phyloP scores from a whole-genome alignment of 495 filamentous ascomycete genomes.

The Podospora fimiseda region DNA sequence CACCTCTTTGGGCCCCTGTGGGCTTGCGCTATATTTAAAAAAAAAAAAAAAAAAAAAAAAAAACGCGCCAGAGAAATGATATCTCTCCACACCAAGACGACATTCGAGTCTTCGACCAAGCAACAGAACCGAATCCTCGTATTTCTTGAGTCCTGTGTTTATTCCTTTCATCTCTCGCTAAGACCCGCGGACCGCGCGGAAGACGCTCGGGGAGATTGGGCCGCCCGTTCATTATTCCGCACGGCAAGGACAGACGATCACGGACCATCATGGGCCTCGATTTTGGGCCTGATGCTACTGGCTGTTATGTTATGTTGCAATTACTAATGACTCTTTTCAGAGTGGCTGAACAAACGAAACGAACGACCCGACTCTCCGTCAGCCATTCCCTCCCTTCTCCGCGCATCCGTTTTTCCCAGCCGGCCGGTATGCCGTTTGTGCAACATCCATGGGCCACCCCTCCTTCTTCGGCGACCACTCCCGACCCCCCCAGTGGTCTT shows the following conservation, averaged over 20 bases:
- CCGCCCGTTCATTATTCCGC: background rate
- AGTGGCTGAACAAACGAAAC: background rate
- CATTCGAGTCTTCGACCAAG: too few species aligned
- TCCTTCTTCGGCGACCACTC: slow-evolving; percentile 7
- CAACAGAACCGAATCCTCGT: background rate
- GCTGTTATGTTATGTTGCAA: background rate
- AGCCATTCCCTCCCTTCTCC: background rate
- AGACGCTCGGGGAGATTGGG: background rate
- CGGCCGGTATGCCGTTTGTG: slow-evolving; percentile 15
- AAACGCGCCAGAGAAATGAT: too few species aligned
- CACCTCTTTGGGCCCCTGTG: slow-evolving; percentile 2
- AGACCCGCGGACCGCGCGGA: background rate
- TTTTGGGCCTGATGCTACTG: background rate
- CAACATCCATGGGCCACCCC: slow-evolving; percentile 3
- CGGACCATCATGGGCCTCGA: background rate
- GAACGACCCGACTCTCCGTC: slow-evolving; percentile 1
- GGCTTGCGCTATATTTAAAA: background rate
- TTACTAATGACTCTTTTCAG: background rate
- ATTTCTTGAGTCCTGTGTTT: background rate
- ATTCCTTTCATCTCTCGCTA: background rate
- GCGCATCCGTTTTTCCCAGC: slow-evolving; percentile 7
- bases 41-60: background rate
- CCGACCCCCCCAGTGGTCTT: slow-evolving; percentile 13
- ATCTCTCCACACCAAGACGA: background rate
- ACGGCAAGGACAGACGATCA: background rate